phyloP scores from a whole-genome alignment of 1,284 basidiomycete genomes.

The Ceratobasidium papillatum region DNA sequence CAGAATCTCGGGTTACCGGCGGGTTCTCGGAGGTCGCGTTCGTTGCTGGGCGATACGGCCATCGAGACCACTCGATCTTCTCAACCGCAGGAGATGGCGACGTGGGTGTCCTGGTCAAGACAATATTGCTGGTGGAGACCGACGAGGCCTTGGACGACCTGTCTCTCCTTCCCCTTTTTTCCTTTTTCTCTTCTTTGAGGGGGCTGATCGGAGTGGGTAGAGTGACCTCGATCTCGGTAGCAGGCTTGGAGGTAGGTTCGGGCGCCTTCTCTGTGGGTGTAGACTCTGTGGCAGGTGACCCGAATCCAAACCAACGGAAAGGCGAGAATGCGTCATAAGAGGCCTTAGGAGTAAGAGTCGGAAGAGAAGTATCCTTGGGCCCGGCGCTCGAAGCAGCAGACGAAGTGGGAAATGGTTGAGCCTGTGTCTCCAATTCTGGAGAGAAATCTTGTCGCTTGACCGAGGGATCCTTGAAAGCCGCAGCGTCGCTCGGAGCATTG shows the following conservation, averaged over 20 bases:
- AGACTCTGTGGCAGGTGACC: neutral
- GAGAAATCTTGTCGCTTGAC: neutral
- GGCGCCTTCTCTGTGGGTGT: constrained; percentile 3
- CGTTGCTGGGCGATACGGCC: constrained; percentile 9
- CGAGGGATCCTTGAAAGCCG: neutral
- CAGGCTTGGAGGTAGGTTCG: neutral
- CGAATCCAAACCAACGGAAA: constrained; percentile 38
- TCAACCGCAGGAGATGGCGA: constrained; percentile 10
- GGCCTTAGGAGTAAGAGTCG: neutral
- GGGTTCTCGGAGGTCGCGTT: neutral
- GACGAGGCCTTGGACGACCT: neutral
- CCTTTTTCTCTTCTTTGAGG: neutral
- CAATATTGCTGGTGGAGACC: neutral
- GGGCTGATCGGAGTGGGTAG: neutral
- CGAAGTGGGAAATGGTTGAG: neutral
- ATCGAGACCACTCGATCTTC: constrained; percentile 30
- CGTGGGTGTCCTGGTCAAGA: neutral
- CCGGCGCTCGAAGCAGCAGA: neutral
- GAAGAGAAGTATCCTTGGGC: neutral
- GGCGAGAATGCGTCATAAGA: neutral
- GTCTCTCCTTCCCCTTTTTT: neutral
- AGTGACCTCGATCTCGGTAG: neutral
- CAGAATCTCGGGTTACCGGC: neutral
- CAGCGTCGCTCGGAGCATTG: neutral
- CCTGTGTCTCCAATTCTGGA: neutral